Evolutionary conservation across 148 eudicot species (phyloP).

Genomic region (Selenicereus undatus): DNA sequence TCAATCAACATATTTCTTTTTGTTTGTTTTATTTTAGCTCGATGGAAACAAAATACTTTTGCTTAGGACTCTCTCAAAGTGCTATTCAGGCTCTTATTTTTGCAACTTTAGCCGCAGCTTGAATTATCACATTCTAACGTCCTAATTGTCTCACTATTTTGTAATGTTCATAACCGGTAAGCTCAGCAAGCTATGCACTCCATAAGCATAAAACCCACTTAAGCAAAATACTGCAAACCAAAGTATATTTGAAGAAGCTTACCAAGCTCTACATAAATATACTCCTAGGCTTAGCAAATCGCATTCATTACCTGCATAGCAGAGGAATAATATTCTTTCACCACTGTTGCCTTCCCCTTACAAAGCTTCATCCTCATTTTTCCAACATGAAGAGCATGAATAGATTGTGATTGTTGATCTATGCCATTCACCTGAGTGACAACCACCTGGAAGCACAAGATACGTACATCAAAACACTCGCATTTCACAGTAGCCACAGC

Average conservation of each 20-base stretch:
- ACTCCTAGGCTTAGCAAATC: not conserved
- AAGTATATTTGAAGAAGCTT: not conserved
- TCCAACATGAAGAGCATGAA: slow-evolving; percentile 84
- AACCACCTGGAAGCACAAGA: slow-evolving; percentile 56
- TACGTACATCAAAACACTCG: not conserved
- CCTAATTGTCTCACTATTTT: not conserved
- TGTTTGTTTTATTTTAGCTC: no score
- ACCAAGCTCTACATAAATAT: not conserved
- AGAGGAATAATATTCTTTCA: slow-evolving; percentile 84
- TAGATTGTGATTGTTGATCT: slow-evolving; percentile 68
- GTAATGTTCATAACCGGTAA: no score
- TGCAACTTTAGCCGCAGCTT: no score
- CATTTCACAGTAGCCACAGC: not conserved
- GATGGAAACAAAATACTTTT: no score
- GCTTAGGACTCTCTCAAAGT: no score
- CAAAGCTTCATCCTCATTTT: slow-evolving; percentile 98
- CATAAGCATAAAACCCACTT: not conserved
- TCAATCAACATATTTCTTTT: no score
- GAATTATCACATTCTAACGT: no score
- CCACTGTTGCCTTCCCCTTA: slow-evolving; percentile 75
- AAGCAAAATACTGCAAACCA: not conserved
- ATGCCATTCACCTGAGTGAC: slow-evolving; percentile 81
- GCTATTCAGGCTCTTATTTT: no score
- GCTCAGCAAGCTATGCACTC: not conserved
- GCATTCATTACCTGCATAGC: slow-evolving; percentile 73